Evolutionary conservation across 2,329 filamentous ascomycete species (phyloP).

Genomic region (Anthostomella pinea): DNA sequence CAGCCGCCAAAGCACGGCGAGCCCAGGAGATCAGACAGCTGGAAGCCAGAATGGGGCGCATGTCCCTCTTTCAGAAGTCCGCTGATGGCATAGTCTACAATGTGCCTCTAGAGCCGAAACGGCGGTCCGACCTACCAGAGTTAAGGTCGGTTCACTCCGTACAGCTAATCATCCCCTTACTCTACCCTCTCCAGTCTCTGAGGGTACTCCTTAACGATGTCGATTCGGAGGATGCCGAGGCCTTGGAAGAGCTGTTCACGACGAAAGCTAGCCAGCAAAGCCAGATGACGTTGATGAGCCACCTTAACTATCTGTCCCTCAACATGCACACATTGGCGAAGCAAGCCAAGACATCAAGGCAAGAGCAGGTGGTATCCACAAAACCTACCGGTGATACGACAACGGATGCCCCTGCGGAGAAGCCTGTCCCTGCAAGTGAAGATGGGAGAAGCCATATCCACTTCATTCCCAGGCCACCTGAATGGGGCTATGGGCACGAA

Average conservation of each 20-base stretch:
- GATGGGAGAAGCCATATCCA: slow-evolving; percentile 64
- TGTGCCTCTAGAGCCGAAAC: slow-evolving; percentile 65
- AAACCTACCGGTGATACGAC: not conserved
- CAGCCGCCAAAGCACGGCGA: slow-evolving; percentile 60
- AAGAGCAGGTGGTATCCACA: slow-evolving; percentile 14
- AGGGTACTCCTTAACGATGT: slow-evolving; percentile 64
- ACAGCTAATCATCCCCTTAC: slow-evolving; percentile 64
- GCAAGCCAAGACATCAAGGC: slow-evolving; percentile 37
- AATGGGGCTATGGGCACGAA: slow-evolving; percentile 61
- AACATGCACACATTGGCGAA: slow-evolving; percentile 68
- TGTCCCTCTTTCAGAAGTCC: slow-evolving; percentile 65
- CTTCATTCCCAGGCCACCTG: slow-evolving; percentile 71
- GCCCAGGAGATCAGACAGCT: slow-evolving; percentile 68
- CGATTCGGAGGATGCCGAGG: slow-evolving; percentile 56
- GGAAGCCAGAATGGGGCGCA: slow-evolving; percentile 69
- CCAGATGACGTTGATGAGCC: slow-evolving; percentile 65
- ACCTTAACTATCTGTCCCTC: slow-evolving; percentile 71
- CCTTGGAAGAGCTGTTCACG: slow-evolving; percentile 64
- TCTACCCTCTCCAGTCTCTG: slow-evolving; percentile 70
- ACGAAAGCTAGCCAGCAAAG: slow-evolving; percentile 54
- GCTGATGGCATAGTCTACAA: slow-evolving; percentile 68
- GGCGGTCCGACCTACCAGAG: slow-evolving; percentile 58
- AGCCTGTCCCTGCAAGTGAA: slow-evolving; percentile 15
- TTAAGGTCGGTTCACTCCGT: slow-evolving; percentile 62
- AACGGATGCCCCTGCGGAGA: not conserved